Evolutionary conservation across 2,329 filamentous ascomycete species (phyloP).

Genomic region (Exophiala sideris): DNA sequence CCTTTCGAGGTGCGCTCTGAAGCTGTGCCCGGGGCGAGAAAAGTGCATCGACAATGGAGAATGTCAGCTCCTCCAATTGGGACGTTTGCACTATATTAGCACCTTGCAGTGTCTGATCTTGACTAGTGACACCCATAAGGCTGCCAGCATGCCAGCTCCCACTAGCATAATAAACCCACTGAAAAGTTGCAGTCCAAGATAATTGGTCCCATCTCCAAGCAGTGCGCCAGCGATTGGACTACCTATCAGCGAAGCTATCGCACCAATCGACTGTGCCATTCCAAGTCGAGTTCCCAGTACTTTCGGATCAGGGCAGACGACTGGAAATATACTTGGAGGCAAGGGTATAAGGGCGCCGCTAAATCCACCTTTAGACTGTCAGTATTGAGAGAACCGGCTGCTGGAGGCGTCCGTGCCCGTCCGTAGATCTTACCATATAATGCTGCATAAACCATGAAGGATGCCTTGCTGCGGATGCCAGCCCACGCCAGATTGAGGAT

Average conservation of each 20-base stretch:
- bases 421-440: slow-evolving; percentile 47
- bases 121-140: slow-evolving; percentile 24
- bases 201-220: slow-evolving; percentile 37
- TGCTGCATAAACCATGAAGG: slow-evolving; percentile 57
- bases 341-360: slow-evolving; percentile 60
- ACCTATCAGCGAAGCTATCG: slow-evolving; percentile 47
- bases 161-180: slow-evolving; percentile 39
- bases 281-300: slow-evolving; percentile 49
- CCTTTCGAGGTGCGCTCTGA: neutral
- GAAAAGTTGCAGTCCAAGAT: slow-evolving; percentile 46
- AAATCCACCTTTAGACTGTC: slow-evolving; percentile 43
- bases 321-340: slow-evolving; percentile 57
- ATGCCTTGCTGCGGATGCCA: slow-evolving; percentile 44
- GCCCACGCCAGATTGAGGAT: slow-evolving; percentile 53
- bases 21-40: neutral
- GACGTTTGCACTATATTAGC: slow-evolving; percentile 11
- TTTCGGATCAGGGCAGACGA: slow-evolving; percentile 45
- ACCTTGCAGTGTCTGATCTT: slow-evolving; percentile 18
- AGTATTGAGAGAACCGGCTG: neutral
- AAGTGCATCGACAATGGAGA: neutral
- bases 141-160: slow-evolving; percentile 36
- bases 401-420: neutral
- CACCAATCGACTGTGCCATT: slow-evolving; percentile 49
- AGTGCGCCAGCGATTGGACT: slow-evolving; percentile 49
- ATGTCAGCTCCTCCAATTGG: neutral